These are phyloP conservation scores for Lophiotrema nucula DNA, from an alignment of 495 filamentous ascomycete species.

Conservation along the genomic window DNA sequence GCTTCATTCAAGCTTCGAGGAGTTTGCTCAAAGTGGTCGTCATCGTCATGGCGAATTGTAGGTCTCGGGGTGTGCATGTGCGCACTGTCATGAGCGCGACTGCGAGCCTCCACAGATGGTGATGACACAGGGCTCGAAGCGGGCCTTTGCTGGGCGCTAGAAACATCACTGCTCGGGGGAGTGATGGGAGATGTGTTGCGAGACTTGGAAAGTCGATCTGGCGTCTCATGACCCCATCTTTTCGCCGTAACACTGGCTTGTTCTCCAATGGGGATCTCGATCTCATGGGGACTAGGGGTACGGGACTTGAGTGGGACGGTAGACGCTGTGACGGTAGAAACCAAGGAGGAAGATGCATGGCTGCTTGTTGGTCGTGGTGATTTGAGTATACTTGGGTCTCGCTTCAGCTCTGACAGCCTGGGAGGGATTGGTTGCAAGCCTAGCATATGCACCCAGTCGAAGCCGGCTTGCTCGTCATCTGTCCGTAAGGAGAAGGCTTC, in stretches of 20 bases:
- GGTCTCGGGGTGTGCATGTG: background rate
- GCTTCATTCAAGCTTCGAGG: constrained; percentile 38
- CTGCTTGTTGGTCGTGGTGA: constrained; percentile 26
- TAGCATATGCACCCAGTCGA: constrained; percentile 86
- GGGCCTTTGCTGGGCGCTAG: background rate
- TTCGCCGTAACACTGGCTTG: constrained; percentile 44
- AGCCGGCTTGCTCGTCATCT: constrained; percentile 69
- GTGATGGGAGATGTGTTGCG: constrained; percentile 24
- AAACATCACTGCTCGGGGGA: constrained; percentile 15
- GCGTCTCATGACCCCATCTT: constrained; percentile 35
- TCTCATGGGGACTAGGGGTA: constrained; percentile 54
- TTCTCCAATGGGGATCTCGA: constrained; percentile 77
- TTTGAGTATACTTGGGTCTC: constrained; percentile 19
- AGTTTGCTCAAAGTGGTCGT: constrained; percentile 13
- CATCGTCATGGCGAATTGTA: constrained; percentile 9
- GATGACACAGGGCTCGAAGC: constrained; percentile 15
- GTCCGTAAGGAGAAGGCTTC: constrained; percentile 73
- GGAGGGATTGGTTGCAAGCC: constrained; percentile 76
- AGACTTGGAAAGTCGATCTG: constrained; percentile 13
- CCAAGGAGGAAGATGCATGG: constrained; percentile 29
- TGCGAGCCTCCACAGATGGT: constrained; percentile 15
- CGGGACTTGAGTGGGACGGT: constrained; percentile 44
- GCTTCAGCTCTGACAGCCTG: constrained; percentile 40
- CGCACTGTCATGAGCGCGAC: background rate
- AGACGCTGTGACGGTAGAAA: constrained; percentile 34